Percentiles rank a stretch among this genome's conserved stretches.
Evolutionary conservation across 768 basidiomycete genomes (phyloP).

Genomic region (Tephrocybe sp.): DNA sequence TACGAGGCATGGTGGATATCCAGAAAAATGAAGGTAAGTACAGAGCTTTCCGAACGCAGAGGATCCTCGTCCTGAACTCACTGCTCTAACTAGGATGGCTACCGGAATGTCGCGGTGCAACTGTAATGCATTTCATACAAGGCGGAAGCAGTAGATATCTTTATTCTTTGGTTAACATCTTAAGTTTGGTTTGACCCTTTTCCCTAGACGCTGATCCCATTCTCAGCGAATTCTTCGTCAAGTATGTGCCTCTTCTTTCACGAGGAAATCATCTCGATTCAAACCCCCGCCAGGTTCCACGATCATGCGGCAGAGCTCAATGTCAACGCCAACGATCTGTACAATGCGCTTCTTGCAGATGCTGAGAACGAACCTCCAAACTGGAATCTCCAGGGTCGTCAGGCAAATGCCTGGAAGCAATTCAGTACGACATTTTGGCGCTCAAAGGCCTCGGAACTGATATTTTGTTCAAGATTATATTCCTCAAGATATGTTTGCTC

Average conservation of each 20-base stretch:
- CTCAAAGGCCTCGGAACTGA: neutral
- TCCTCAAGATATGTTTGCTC: constrained; percentile 37
- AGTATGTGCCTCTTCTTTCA: constrained; percentile 31
- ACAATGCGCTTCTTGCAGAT: constrained; percentile 56
- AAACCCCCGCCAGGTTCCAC: constrained; percentile 38
- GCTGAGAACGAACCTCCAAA: constrained; percentile 56
- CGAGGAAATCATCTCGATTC: neutral
- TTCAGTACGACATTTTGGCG: constrained; percentile 33
- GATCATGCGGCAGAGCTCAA: constrained; percentile 44
- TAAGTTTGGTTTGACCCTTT: no score
- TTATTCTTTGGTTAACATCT: neutral
- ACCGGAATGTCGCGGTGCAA: constrained; percentile 61
- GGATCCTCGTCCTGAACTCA: neutral
- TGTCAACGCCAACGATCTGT: constrained; percentile 48
- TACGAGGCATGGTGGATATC: constrained; percentile 65
- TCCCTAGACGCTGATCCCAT: constrained; percentile 59
- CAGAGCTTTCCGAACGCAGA: neutral
- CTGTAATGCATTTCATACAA: constrained; percentile 50
- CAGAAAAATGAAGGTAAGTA: constrained; percentile 57
- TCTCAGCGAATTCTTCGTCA: constrained; percentile 62
- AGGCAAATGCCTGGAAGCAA: constrained; percentile 54
- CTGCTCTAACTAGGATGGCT: constrained; percentile 49
- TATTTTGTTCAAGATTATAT: constrained; percentile 31
- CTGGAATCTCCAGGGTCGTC: constrained; percentile 63
- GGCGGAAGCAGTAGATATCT: constrained; percentile 59